Evolutionary conservation across 495 filamentous ascomycete species (phyloP), one percentile per base, ranked within the genome.

Genomic region (Massariosphaeria phaeospora): DNA sequence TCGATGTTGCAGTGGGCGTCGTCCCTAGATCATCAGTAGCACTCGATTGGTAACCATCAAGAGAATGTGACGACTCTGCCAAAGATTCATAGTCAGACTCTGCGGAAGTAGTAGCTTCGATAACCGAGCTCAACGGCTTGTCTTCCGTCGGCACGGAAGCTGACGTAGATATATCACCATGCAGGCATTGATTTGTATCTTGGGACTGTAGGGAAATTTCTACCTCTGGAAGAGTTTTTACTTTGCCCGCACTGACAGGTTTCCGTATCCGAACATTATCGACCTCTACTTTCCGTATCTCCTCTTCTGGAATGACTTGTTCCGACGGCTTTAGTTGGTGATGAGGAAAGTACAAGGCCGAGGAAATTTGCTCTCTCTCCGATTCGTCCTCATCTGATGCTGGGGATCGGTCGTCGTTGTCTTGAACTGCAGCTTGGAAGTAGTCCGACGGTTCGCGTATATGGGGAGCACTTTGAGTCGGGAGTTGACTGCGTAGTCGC

Each of bases 261-360:
- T 52, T 50, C 33, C 61, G 52, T 34, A 45, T 42, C 34, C 44
- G 54, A 29, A 42, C 29, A 21, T 41, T 40, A 43, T 63, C 33
- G 13, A 48, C 30, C 20, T 51, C 61, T 45, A 51, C 31, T 15
- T 59, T 55, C 30, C 55, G 50, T 23, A 20, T 36, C 17, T 36
- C 39, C 17, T 55, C 45, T 30, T 48, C 47, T 24, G 34, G 15
- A 11, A 41, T 36, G 11, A 29, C 38, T 31, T 55, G 43, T 15
- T 48, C 51, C 8, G 50, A 38, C 11, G 55, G 43, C 17, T 44
- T 26, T 74, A 63, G 78, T 78, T 47, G 78, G 77, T 70, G 82
- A 73, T 97, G 93, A 17, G 93, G 93, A 58, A 93, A 80, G 69
- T 97, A 98, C 46, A 95, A 75, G 10, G 91, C 91, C 34, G 91